Evolutionary conservation across 306 rosid species (phyloP).

Genomic region (Cyclanthera cordifolia): DNA sequence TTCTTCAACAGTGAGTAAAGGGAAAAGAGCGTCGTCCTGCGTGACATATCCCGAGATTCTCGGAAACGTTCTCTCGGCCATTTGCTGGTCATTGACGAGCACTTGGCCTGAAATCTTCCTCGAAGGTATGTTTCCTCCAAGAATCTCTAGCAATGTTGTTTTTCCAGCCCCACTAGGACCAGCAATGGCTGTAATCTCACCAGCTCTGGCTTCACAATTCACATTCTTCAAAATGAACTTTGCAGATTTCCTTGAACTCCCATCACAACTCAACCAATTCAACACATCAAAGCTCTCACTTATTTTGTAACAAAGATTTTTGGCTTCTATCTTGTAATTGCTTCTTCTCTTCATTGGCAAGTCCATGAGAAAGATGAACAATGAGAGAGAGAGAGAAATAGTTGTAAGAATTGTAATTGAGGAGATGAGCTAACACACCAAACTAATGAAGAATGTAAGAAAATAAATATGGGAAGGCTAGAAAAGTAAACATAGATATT

Average conservation of each 20-base stretch:
- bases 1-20: slow-evolving; percentile 78
- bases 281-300: slow-evolving; percentile 38
- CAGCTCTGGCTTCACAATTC: slow-evolving; percentile 68
- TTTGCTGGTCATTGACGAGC: slow-evolving; percentile 45
- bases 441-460: no score
- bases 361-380: no score
- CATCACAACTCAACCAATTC: slow-evolving; percentile 16
- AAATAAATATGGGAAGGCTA: no score
- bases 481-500: no score
- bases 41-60: slow-evolving; percentile 63
- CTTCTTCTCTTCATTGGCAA: no score
- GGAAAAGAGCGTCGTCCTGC: slow-evolving; percentile 73
- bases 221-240: slow-evolving; percentile 63
- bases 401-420: no score
- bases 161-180: slow-evolving; percentile 99
- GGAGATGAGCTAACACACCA: no score
- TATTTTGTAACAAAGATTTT: slow-evolving; percentile 50
- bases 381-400: no score
- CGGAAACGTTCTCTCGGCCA: slow-evolving; percentile 39
- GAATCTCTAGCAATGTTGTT: slow-evolving; percentile 81
- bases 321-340: slow-evolving; percentile 40
- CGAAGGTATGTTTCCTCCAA: slow-evolving; percentile 53
- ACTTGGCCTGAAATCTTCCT: slow-evolving; percentile 54
- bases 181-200: slow-evolving; percentile 73
- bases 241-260: slow-evolving; percentile 21